Evolutionary conservation across 2,329 filamentous ascomycete genomes (phyloP), one percentile per base, ranked within the genome.

Genomic region (Venturiaceae sp.): DNA sequence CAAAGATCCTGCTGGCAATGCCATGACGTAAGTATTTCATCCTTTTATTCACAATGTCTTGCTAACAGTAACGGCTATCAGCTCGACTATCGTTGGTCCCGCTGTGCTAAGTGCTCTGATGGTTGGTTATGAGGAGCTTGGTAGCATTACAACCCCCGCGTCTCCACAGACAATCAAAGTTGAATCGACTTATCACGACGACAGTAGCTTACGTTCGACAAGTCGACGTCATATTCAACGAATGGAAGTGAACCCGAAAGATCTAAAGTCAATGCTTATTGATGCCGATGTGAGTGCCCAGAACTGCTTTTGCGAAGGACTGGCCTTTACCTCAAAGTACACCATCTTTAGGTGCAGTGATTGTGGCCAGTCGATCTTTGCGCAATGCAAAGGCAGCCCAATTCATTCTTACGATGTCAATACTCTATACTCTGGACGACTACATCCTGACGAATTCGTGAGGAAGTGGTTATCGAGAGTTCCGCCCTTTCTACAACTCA

Each of bases 1-100:
- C 2, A 82, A 85, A 62, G 83, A 90, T 62, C 73, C 92, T 2
- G 87, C 86, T 1, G 88, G 88, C 0, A 92, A 92, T 67, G 88
- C 88, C 0, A 92, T 92, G 88, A n/a, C n/a, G n/a, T n/a, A n/a
- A n/a, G n/a, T n/a, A n/a, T n/a, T n/a, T n/a, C n/a, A n/a, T n/a
- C n/a, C n/a, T n/a, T n/a, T n/a, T n/a, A n/a, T n/a, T n/a, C n/a
- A n/a, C n/a, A n/a, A n/a, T n/a, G n/a, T n/a, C n/a, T n/a, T n/a
- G n/a, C n/a, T n/a, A n/a, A n/a, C n/a, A n/a, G n/a, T n/a, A n/a
- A n/a, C n/a, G n/a, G n/a, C n/a, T n/a, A n/a, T n/a, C n/a, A 84
- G 81, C 0, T 83, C 83, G 0, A 86, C 88, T 0, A 85, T 90
- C 1, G 82, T 91, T 9, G 86, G 84, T 3, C 76, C 80, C 1